These are phyloP conservation scores for Fusarium mexicanum DNA, from an alignment of 2,329 filamentous ascomycete genomes.

Conservation along the genomic window DNA sequence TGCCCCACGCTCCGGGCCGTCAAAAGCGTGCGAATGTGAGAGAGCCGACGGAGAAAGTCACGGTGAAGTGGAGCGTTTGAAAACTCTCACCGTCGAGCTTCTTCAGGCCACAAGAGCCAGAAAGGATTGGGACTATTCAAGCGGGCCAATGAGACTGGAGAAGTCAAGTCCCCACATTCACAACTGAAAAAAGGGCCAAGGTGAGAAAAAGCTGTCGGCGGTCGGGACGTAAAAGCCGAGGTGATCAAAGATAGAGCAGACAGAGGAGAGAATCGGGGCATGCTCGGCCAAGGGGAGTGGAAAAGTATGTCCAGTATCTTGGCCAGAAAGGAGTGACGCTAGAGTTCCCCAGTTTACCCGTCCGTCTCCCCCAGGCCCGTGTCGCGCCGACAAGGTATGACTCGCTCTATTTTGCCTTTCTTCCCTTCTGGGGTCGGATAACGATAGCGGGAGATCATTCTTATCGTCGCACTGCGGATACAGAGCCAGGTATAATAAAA, in stretches of 20 bases:
- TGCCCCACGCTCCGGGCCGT: slow-evolving; percentile 46
- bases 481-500: not conserved
- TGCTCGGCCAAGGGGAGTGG: slow-evolving; percentile 21
- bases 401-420: slow-evolving; percentile 31
- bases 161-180: slow-evolving; percentile 14
- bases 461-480: slow-evolving; percentile 24
- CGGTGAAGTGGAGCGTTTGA: slow-evolving; percentile 38
- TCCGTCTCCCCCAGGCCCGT: slow-evolving; percentile 15
- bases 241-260: not conserved
- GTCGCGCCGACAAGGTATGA: slow-evolving; percentile 36
- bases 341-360: slow-evolving; percentile 32
- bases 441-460: slow-evolving; percentile 28
- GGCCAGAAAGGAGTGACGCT: slow-evolving; percentile 21
- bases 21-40: slow-evolving; percentile 5
- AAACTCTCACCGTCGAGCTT: slow-evolving; percentile 42
- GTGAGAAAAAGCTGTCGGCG: slow-evolving; percentile 34
- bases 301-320: not conserved
- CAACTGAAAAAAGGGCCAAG: slow-evolving; percentile 12
- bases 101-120: slow-evolving; percentile 24
- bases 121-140: slow-evolving; percentile 23
- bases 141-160: slow-evolving; percentile 32
- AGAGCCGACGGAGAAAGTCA: slow-evolving; percentile 20
- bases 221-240: slow-evolving; percentile 40
- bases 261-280: slow-evolving; percentile 26
- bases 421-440: slow-evolving; percentile 30